Base-by-base conservation (phyloP, 2,329 filamentous ascomycete species). In the Thelonectria rubi region DNA sequence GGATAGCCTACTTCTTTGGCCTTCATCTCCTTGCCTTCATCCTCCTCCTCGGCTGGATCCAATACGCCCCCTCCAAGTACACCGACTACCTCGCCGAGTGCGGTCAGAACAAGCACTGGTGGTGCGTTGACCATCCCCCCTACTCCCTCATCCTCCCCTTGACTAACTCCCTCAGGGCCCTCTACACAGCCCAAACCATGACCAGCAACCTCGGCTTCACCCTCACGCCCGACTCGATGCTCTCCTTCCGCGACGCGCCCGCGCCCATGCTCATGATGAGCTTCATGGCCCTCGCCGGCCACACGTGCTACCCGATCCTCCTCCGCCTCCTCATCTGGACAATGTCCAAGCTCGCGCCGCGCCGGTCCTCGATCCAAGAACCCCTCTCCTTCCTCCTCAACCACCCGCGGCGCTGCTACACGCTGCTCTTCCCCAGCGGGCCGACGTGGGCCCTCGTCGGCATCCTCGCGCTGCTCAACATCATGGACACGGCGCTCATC, bases 391-490 rank as follows among this genome's bases (percentile, higher is more conserved):
- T 89, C 64, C 76, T 90, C 0, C 80, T 90, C 11, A 82, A 88
- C 53, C 85, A 90, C 70, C 88, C 87, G 0, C 80, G 87, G 47
- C 78, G 87, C 7, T 88, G 86, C 66, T 89, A 87, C 68, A 88
- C 85, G 4, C 80, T 87, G 3, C 80, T 90, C 3, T 90, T 90
- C 66, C 87, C 86, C 0, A 79, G 81, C 32, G 74, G 76, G n/a
- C 81, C 86, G 9, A 89, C 87, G 0, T 88, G 85, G 85, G 83
- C 82, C 65, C 78, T 88, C 0, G 77, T 84, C 3, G 73, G 77
- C 24, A 80, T 82, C 26, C 77, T 88, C 3, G 64, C 86, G 8
- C 70, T 76, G 3, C 78, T 88, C 14, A 88, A 86, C 68, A 75
- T 80, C 11, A 74, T 84, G 42, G 86, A 88, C 70, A 77, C 84